A percentile compares a stretch with the other conserved stretches of the same genome.
Conservation (phyloP, 805 yeast genomes). For the Candida vartiovaarae region DNA sequence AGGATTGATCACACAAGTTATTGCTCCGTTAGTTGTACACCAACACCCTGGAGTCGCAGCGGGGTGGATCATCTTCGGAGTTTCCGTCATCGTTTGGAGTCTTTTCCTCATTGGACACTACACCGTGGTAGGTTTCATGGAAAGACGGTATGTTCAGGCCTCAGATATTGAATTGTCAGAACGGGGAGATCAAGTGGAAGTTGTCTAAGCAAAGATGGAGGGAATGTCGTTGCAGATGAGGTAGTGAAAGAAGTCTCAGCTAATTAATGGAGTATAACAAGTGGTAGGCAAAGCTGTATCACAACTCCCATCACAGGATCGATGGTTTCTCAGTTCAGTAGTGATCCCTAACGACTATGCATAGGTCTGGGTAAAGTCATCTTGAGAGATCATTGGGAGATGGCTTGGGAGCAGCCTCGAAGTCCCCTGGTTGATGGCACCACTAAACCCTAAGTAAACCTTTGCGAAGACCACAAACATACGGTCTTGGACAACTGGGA, state of each 20-base stretch:
- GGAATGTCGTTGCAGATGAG: no score
- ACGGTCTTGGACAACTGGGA: constrained; percentile 68
- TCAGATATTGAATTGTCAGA: no score
- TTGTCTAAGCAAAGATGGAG: no score
- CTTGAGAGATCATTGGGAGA: constrained; percentile 69
- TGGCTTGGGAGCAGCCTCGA: constrained; percentile 44
- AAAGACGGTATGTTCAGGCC: no score
- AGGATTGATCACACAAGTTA: no score
- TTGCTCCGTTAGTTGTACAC: no score
- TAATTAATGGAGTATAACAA: constrained; percentile 94
- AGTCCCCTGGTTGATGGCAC: constrained; percentile 57
- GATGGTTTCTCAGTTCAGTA: constrained; percentile 37
- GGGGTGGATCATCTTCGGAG: no score
- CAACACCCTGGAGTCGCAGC: no score
- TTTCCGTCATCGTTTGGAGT: no score
- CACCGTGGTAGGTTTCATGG: no score
- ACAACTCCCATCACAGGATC: constrained; percentile 32
- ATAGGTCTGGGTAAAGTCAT: constrained; percentile 77
- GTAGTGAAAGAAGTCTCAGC: constrained; percentile 2
- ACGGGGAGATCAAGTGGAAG: no score
- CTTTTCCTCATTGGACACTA: no score
- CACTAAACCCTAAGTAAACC: constrained; percentile 65
- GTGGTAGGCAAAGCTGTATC: constrained; percentile 71
- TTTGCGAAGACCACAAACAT: constrained; percentile 70
- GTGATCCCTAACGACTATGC: constrained; percentile 63